Evolutionary conservation across 2,329 filamentous ascomycete species (phyloP).

Genomic region (Paramyrothecium roridum): DNA sequence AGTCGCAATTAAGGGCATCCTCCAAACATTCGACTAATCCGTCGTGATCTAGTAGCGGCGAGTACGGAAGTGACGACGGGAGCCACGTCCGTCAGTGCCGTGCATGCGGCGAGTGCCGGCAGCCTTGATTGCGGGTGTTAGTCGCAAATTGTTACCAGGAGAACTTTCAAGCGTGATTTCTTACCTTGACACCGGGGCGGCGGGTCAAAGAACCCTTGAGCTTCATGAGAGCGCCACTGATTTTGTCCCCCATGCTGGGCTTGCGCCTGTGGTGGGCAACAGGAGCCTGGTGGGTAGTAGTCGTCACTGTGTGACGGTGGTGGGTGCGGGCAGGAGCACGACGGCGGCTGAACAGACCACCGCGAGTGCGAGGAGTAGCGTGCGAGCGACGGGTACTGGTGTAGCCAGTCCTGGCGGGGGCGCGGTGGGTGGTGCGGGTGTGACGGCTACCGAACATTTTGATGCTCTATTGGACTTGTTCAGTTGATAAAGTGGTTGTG

Average conservation of each 20-base stretch:
- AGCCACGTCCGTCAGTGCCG: slow-evolving; percentile 68
- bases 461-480: slow-evolving; percentile 5
- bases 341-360: slow-evolving; percentile 16
- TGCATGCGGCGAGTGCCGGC: slow-evolving; percentile 72
- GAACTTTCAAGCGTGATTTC: background rate
- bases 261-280: slow-evolving; percentile 65
- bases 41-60: slow-evolving; percentile 11
- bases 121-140: slow-evolving; percentile 45
- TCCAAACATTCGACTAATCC: background rate
- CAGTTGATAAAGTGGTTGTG: slow-evolving; percentile 4
- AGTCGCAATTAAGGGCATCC: too few relatives aligned
- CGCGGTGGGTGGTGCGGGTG: slow-evolving; percentile 12
- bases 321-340: slow-evolving; percentile 19
- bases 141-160: slow-evolving; percentile 2
- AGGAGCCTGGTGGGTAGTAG: slow-evolving; percentile 33
- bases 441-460: slow-evolving; percentile 29
- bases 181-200: slow-evolving; percentile 68
- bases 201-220: slow-evolving; percentile 67
- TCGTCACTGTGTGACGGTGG: slow-evolving; percentile 35
- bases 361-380: slow-evolving; percentile 3
- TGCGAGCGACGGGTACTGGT: slow-evolving; percentile 15
- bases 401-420: slow-evolving; percentile 20
- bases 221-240: slow-evolving; percentile 72
- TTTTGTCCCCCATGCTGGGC: slow-evolving; percentile 70
- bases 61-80: slow-evolving; percentile 25